These are phyloP conservation scores for Suillus brevipes DNA, from an alignment of 768 basidiomycete species.

Conservation along the genomic window DNA sequence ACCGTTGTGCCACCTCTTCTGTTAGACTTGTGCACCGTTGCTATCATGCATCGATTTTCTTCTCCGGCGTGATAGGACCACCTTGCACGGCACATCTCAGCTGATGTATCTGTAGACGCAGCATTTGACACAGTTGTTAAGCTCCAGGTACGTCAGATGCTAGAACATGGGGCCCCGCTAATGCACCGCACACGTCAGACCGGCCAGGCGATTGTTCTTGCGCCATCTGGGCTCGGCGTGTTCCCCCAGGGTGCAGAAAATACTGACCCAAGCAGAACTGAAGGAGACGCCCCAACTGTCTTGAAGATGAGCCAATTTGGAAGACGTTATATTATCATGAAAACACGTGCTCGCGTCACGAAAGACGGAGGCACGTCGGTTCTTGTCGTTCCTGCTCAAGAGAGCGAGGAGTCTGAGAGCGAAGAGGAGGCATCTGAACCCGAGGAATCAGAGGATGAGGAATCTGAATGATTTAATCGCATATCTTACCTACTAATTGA, in stretches of 20 bases:
- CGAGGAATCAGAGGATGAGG: neutral
- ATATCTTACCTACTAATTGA: neutral
- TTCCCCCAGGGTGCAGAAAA: slow-evolving; percentile 18
- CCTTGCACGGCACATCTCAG: slow-evolving; percentile 57
- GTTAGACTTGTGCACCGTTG: slow-evolving; percentile 56
- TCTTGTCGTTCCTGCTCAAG: slow-evolving; percentile 25
- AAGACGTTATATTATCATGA: slow-evolving; percentile 50
- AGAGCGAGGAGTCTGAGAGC: neutral
- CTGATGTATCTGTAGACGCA: slow-evolving; percentile 48
- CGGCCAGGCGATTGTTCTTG: slow-evolving; percentile 63
- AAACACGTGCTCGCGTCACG: slow-evolving; percentile 53
- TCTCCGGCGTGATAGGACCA: slow-evolving; percentile 68
- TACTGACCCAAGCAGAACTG: slow-evolving; percentile 16
- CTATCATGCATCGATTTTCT: slow-evolving; percentile 62
- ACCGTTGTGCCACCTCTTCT: slow-evolving; percentile 61
- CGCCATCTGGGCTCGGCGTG: slow-evolving; percentile 50
- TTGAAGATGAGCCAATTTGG: slow-evolving; percentile 37
- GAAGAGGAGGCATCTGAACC: neutral
- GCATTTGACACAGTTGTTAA: slow-evolving; percentile 59
- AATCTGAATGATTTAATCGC: neutral
- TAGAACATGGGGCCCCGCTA: neutral
- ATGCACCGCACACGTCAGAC: slow-evolving; percentile 39
- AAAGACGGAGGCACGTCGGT: slow-evolving; percentile 56
- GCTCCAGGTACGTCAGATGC: slow-evolving; percentile 44
- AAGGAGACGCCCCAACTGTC: neutral